Evolutionary conservation across 352 stramenopile species (phyloP).

Genomic region (Phytophthora multivora): DNA sequence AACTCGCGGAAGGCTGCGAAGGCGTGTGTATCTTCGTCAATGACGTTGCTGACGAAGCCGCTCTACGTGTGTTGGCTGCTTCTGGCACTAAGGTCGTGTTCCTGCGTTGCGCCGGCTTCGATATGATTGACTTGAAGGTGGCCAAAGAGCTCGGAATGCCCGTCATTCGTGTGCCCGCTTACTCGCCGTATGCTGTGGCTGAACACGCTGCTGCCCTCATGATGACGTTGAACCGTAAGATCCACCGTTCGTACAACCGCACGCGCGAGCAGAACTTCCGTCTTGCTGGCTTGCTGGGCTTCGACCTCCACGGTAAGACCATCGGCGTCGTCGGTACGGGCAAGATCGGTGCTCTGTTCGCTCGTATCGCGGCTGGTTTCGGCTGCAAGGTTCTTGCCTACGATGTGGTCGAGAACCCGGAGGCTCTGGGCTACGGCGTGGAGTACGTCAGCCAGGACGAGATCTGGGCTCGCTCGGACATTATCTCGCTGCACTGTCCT

Average conservation of each 20-base stretch:
- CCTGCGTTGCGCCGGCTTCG: constrained; percentile 81
- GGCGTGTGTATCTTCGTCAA: constrained; percentile 88
- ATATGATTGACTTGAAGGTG: constrained; percentile 73
- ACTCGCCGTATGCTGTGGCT: constrained; percentile 82
- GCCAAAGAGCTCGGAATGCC: constrained; percentile 65
- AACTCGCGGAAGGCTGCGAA: constrained; percentile 62
- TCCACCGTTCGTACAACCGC: constrained; percentile 76
- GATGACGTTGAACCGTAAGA: constrained; percentile 85
- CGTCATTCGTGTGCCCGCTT: constrained; percentile 70
- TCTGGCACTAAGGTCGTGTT: constrained; percentile 69
- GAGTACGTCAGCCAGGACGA: constrained; percentile 63
- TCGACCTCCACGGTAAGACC: constrained; percentile 79
- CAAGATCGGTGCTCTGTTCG: constrained; percentile 52
- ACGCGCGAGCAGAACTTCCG: constrained; percentile 81
- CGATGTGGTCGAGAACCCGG: constrained; percentile 62
- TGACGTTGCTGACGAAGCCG: constrained; percentile 66
- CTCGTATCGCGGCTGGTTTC: constrained; percentile 46
- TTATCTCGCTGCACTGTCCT: constrained; percentile 90
- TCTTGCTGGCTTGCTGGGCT: constrained; percentile 59
- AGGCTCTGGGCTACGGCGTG: constrained; percentile 37
- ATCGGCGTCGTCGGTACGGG: constrained; percentile 71
- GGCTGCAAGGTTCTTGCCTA: constrained; percentile 67
- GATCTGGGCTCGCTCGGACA: constrained; percentile 70
- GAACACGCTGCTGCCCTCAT: constrained; percentile 79
- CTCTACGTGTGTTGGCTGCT: constrained; percentile 53